Evolutionary conservation across 768 basidiomycete species (phyloP).

Genomic region (Pisolithus marmoratus): DNA sequence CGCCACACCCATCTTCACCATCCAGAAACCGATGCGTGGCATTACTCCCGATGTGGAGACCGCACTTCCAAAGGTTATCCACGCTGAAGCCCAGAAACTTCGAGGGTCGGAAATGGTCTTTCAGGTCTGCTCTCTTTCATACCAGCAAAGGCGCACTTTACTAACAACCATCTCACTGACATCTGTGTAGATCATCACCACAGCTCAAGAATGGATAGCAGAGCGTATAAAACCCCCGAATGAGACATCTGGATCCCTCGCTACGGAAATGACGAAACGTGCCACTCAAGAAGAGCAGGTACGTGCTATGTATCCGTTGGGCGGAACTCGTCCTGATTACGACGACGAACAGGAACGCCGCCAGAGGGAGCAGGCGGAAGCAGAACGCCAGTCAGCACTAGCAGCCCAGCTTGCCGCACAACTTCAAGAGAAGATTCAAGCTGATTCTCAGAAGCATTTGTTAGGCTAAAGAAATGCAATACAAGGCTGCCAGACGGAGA

Average conservation of each 20-base stretch:
- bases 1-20: constrained; percentile 60
- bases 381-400: constrained; percentile 43
- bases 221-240: constrained; percentile 49
- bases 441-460: constrained; percentile 53
- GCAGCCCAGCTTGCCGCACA: constrained; percentile 51
- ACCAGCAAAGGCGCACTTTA: neutral
- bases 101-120: constrained; percentile 76
- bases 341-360: constrained; percentile 39
- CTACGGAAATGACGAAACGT: constrained; percentile 71
- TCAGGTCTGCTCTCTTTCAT: constrained; percentile 39
- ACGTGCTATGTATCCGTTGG: constrained; percentile 12
- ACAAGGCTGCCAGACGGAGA: constrained; percentile 49
- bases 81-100: constrained; percentile 57
- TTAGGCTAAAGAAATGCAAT: constrained; percentile 42
- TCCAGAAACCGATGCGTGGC: constrained; percentile 60
- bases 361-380: constrained; percentile 52
- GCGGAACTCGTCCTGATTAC: neutral
- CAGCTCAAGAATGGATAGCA: constrained; percentile 67
- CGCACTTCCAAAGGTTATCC: constrained; percentile 54
- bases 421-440: constrained; percentile 61
- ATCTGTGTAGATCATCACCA: constrained; percentile 57
- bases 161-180: neutral
- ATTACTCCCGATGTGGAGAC: constrained; percentile 51
- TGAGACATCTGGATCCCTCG: constrained; percentile 65
- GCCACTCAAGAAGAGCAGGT: constrained; percentile 67